Percentiles rank a stretch among this genome's conserved stretches.
Evolutionary conservation across 2,329 filamentous ascomycete species (phyloP).

Genomic region (Cadophora luteo-olivacea): DNA sequence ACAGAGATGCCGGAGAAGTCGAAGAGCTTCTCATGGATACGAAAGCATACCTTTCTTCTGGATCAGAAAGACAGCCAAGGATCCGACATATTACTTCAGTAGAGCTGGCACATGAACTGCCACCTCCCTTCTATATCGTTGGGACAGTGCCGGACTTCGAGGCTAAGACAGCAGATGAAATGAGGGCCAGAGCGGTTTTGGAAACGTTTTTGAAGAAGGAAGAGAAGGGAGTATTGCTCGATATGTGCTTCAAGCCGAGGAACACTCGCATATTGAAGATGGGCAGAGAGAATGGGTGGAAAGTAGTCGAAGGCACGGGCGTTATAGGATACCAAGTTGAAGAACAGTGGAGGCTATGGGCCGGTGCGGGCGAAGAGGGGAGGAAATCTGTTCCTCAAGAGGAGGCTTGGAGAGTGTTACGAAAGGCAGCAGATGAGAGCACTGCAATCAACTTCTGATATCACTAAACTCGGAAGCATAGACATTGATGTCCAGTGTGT

Average conservation of each 20-base stretch:
- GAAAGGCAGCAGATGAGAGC: constrained; percentile 45
- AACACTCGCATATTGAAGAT: constrained; percentile 71
- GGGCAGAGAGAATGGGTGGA: constrained; percentile 61
- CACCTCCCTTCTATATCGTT: constrained; percentile 70
- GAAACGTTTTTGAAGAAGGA: constrained; percentile 46
- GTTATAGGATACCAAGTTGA: constrained; percentile 51
- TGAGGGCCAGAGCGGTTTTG: constrained; percentile 54
- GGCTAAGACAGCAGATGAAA: constrained; percentile 68
- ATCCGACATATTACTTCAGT: constrained; percentile 30
- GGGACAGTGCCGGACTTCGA: constrained; percentile 78
- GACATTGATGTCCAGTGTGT: no score
- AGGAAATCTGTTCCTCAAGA: constrained; percentile 38
- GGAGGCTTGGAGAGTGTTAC: constrained; percentile 45
- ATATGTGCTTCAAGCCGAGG: constrained; percentile 83
- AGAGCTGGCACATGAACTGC: constrained; percentile 55
- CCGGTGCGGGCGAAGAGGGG: constrained; percentile 42
- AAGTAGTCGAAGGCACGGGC: constrained; percentile 48
- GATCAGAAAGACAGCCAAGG: constrained; percentile 1
- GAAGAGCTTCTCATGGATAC: constrained; percentile 69
- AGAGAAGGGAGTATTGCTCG: constrained; percentile 72
- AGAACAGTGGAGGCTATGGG: constrained; percentile 50
- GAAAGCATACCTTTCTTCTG: constrained; percentile 30
- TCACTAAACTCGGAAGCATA: neutral
- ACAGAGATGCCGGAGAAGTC: constrained; percentile 73
- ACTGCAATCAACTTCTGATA: constrained; percentile 44